phyloP scores from a whole-genome alignment of 2,329 filamentous ascomycete species.

The Leptographium lundbergii region DNA sequence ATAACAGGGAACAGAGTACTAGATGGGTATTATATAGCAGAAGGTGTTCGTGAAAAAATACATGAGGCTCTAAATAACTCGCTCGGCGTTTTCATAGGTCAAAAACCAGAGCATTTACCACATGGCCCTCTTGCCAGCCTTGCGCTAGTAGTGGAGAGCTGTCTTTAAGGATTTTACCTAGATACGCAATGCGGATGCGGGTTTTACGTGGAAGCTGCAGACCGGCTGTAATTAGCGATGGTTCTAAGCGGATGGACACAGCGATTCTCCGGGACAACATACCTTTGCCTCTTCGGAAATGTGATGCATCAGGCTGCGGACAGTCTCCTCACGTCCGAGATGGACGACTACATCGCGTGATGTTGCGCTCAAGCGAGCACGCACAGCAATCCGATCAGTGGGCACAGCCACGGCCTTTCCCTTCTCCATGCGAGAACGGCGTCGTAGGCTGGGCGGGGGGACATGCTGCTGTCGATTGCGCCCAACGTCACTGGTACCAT shows the following conservation, averaged over 20 bases:
- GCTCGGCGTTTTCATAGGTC: conserved; percentile 12
- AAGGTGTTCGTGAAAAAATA: not conserved
- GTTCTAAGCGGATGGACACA: not conserved
- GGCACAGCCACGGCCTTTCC: conserved; percentile 30
- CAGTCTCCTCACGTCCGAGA: conserved; percentile 47
- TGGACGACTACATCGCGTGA: conserved; percentile 49
- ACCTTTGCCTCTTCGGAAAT: conserved; percentile 53
- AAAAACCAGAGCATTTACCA: conserved; percentile 66
- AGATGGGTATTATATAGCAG: too few relatives aligned
- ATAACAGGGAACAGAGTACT: too few relatives aligned
- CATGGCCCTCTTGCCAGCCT: conserved; percentile 62
- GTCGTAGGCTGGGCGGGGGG: conserved; percentile 10
- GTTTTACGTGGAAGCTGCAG: conserved; percentile 43
- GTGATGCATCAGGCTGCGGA: conserved; percentile 48
- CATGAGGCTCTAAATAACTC: too few relatives aligned
- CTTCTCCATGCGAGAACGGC: conserved; percentile 32
- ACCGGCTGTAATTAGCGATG: not conserved
- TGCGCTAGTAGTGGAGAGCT: conserved; percentile 50
- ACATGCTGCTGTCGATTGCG: conserved; percentile 2
- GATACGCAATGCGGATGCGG: conserved; percentile 60
- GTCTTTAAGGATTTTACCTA: conserved; percentile 70
- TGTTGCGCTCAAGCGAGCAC: conserved; percentile 53
- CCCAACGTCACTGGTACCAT: not conserved
- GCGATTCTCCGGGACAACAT: conserved; percentile 17
- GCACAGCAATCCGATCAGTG: conserved; percentile 38